These are phyloP conservation scores for Phialophora expanda DNA, from an alignment of 2,329 filamentous ascomycete species.

Conservation along the genomic window DNA sequence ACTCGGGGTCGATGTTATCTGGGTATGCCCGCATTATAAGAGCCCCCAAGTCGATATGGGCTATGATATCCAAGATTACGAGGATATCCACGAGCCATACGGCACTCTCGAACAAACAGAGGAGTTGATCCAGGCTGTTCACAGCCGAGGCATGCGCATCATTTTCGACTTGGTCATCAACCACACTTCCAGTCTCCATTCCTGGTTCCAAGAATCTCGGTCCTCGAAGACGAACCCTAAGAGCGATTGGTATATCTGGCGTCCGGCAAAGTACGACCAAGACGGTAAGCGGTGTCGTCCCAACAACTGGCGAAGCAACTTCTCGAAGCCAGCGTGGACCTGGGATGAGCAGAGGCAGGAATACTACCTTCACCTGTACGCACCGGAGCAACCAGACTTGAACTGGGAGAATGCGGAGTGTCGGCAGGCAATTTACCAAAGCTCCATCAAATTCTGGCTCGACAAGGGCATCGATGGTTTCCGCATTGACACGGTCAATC, in stretches of 20 bases:
- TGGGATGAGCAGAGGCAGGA: constrained; percentile 71
- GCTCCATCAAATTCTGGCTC: constrained; percentile 75
- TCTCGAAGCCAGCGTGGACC: constrained; percentile 55
- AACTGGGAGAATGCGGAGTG: constrained; percentile 74
- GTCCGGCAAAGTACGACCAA: constrained; percentile 53
- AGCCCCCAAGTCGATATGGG: constrained; percentile 72
- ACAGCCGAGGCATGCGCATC: constrained; percentile 67
- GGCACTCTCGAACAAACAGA: constrained; percentile 68
- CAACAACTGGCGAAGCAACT: constrained; percentile 73
- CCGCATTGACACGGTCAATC: constrained; percentile 70
- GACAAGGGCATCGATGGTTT: constrained; percentile 71
- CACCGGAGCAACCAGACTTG: constrained; percentile 73
- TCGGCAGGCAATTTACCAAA: constrained; percentile 69
- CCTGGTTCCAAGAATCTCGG: constrained; percentile 70
- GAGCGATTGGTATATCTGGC: constrained; percentile 67
- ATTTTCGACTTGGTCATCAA: constrained; percentile 76
- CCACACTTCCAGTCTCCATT: constrained; percentile 71
- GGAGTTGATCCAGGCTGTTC: constrained; percentile 60
- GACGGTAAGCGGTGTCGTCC: constrained; percentile 67
- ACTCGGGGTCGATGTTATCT: constrained; percentile 68
- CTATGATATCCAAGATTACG: constrained; percentile 71
- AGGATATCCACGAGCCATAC: constrained; percentile 65
- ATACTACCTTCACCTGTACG: constrained; percentile 75
- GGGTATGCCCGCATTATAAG: constrained; percentile 70
- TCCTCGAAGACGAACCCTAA: constrained; percentile 63